These are phyloP conservation scores for Meyerozyma guilliermondii DNA, from an alignment of 1,139 yeast species.

Conservation along the genomic window DNA sequence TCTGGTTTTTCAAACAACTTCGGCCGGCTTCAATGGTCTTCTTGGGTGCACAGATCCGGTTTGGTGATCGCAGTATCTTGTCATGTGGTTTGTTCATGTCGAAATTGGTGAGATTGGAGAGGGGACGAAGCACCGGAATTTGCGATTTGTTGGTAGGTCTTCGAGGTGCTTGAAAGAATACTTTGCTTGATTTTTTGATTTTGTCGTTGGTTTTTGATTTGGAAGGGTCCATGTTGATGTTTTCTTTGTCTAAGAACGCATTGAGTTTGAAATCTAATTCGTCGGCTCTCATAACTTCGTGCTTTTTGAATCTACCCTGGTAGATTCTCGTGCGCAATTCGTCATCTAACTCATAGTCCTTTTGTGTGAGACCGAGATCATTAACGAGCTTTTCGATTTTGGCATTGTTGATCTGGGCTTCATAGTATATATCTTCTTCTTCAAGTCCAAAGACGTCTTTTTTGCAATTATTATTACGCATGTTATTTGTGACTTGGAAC, in stretches of 20 bases:
- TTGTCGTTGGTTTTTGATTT: conserved; percentile 17
- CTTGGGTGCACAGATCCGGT: conserved; percentile 40
- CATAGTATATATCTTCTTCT: conserved; percentile 14
- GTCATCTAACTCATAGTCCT: conserved; percentile 31
- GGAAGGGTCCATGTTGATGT: conserved; percentile 19
- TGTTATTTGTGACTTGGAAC: conserved; percentile 35
- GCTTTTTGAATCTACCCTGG: conserved; percentile 30
- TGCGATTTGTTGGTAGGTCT: conserved; percentile 13
- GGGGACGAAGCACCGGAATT: conserved; percentile 30
- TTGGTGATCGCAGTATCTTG: conserved; percentile 21
- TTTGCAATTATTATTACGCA: conserved; percentile 11
- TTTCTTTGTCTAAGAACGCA: conserved; percentile 17
- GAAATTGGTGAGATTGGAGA: conserved; percentile 17
- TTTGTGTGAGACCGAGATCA: conserved; percentile 16
- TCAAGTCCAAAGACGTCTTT: conserved; percentile 10
- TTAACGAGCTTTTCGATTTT: conserved; percentile 34
- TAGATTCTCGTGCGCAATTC: conserved; percentile 43
- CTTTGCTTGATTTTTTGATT: conserved; percentile 20
- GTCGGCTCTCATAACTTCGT: conserved; percentile 15
- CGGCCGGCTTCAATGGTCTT: conserved; percentile 20
- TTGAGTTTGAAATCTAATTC: conserved; percentile 26
- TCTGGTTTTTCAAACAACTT: conserved; percentile 37
- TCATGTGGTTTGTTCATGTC: conserved; percentile 14
- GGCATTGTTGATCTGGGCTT: conserved; percentile 25
- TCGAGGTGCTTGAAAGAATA: conserved; percentile 18